These are phyloP conservation scores for Halophytophthora polymorphica DNA, from an alignment of 352 stramenopile species.

Conservation along the genomic window DNA sequence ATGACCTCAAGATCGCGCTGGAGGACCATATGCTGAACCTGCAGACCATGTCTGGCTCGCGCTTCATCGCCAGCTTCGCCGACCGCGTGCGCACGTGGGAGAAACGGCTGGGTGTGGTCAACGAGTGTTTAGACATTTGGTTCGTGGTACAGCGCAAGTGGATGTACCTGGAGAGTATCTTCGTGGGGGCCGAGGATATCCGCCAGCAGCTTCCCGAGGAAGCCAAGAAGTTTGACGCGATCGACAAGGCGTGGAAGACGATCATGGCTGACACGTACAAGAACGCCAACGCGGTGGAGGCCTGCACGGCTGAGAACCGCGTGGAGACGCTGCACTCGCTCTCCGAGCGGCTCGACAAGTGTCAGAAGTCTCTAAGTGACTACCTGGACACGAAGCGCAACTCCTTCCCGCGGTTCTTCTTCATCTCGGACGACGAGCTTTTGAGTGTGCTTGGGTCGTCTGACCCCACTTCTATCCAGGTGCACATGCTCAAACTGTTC, in stretches of 20 bases:
- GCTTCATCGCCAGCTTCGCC: slow-evolving; percentile 89
- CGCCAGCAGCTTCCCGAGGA: slow-evolving; percentile 91
- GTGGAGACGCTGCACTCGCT: slow-evolving; percentile 87
- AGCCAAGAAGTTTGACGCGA: slow-evolving; percentile 92
- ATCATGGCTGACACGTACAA: slow-evolving; percentile 92
- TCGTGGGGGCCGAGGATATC: slow-evolving; percentile 92
- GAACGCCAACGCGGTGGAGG: slow-evolving; percentile 90
- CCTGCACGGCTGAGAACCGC: slow-evolving; percentile 85
- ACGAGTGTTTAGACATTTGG: slow-evolving; percentile 91
- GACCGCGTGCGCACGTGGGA: slow-evolving; percentile 92
- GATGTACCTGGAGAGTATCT: slow-evolving; percentile 96
- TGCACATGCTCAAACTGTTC: slow-evolving; percentile 95
- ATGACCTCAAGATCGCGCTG: slow-evolving; percentile 80
- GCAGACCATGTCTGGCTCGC: slow-evolving; percentile 89
- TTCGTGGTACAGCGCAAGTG: slow-evolving; percentile 93
- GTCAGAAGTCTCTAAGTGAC: slow-evolving; percentile 89
- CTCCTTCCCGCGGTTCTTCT: slow-evolving; percentile 92
- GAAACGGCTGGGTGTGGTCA: slow-evolving; percentile 86
- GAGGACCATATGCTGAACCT: slow-evolving; percentile 90
- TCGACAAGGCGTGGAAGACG: slow-evolving; percentile 91
- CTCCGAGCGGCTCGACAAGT: slow-evolving; percentile 88
- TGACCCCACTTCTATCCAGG: slow-evolving; percentile 90
- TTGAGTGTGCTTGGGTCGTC: slow-evolving; percentile 90
- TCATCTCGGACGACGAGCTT: slow-evolving; percentile 93
- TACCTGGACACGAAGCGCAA: slow-evolving; percentile 91